These are phyloP conservation scores for Neurospora sp. DNA, from an alignment of 495 filamentous ascomycete species.

Conservation along the genomic window DNA sequence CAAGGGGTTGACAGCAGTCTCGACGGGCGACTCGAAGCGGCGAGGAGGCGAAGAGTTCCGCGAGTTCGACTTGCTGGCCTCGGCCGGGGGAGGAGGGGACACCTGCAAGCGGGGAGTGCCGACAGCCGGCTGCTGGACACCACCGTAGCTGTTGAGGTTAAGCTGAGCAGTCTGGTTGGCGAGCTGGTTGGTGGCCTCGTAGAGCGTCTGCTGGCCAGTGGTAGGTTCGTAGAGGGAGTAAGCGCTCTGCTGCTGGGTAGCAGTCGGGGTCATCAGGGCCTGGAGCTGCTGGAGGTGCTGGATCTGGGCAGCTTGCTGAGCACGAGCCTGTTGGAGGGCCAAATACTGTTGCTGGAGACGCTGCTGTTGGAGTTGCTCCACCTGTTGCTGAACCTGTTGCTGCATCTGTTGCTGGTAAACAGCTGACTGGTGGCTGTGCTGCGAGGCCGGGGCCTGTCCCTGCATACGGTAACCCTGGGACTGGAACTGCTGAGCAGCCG, in stretches of 20 bases:
- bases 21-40: constrained; percentile 49
- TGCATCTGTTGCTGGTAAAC: constrained; percentile 36
- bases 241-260: constrained; percentile 42
- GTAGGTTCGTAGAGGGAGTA: constrained; percentile 75
- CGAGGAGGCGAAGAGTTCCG: constrained; percentile 63
- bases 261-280: constrained; percentile 44
- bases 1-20: constrained; percentile 45
- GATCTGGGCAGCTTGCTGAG: constrained; percentile 17
- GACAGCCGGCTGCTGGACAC: constrained; percentile 29
- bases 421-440: constrained; percentile 31
- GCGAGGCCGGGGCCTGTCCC: constrained; percentile 32
- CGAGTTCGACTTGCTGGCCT: constrained; percentile 36
- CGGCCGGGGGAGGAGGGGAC: constrained; percentile 62
- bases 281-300: constrained; percentile 54
- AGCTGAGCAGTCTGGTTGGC: constrained; percentile 21
- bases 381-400: constrained; percentile 15
- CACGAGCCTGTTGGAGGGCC: not conserved
- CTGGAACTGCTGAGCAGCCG: constrained; percentile 68
- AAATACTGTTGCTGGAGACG: constrained; percentile 2
- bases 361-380: constrained; percentile 34
- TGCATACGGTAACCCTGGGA: constrained; percentile 63
- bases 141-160: constrained; percentile 11
- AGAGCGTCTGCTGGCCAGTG: constrained; percentile 69
- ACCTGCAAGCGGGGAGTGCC: constrained; percentile 58
- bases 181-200: constrained; percentile 30